These are phyloP conservation scores for Fusarium torulosum DNA, from an alignment of 2,329 filamentous ascomycete genomes.

Conservation along the genomic window DNA sequence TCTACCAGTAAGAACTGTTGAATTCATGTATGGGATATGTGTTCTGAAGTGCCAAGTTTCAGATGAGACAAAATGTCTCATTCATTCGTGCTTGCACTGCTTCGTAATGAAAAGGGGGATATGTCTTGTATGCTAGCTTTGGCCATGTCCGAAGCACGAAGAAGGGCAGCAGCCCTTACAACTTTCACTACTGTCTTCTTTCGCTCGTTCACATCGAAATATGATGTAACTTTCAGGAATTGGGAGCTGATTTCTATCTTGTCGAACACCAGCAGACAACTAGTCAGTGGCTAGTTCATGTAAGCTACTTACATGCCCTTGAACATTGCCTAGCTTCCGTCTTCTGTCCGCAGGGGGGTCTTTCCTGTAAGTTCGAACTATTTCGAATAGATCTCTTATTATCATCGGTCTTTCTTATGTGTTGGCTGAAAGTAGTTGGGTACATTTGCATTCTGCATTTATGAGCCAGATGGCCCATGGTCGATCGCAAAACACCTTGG, in stretches of 20 bases:
- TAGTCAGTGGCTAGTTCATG: background rate
- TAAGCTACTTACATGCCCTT: background rate
- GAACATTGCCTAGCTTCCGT: background rate
- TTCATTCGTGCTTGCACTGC: slow-evolving; percentile 10
- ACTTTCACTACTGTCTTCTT: background rate
- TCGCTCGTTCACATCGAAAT: background rate
- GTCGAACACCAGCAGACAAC: background rate
- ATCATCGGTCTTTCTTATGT: background rate
- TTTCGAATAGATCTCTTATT: background rate
- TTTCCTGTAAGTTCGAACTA: background rate
- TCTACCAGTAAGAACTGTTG: background rate
- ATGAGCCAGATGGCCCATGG: background rate
- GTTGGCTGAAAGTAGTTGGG: background rate
- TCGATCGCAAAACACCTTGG: background rate
- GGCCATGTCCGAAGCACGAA: slow-evolving; percentile 2
- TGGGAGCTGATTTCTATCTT: background rate
- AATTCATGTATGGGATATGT: slow-evolving; percentile 2
- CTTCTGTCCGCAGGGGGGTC: background rate
- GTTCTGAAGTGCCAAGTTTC: slow-evolving; percentile 14
- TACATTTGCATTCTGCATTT: background rate
- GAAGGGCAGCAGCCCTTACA: slow-evolving; percentile 5
- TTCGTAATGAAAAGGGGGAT: slow-evolving; percentile 20
- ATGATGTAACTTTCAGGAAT: background rate
- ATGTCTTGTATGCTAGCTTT: slow-evolving; percentile 23
- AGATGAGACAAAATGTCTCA: slow-evolving; percentile 10